Conservation (phyloP, 1,284 basidiomycete genomes). For the Pulchroboletus neoregius region DNA sequence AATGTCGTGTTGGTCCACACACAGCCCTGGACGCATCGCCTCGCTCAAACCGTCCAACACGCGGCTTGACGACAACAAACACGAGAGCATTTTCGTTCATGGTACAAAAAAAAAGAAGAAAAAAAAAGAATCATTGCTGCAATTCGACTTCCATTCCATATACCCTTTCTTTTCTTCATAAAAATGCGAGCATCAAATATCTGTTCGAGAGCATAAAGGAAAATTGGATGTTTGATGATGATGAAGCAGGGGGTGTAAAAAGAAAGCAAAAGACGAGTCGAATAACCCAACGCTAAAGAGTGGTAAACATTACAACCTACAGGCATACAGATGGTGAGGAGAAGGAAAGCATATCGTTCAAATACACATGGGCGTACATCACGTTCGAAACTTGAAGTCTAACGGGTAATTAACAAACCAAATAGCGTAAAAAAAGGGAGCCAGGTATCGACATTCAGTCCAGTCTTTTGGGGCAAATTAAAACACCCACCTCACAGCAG, state of each 20-base stretch:
- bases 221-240: not conserved
- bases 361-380: conserved; percentile 27
- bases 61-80: not conserved
- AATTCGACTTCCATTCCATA: conserved; percentile 22
- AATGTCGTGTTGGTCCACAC: no score
- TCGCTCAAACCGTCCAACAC: not conserved
- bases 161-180: conserved; percentile 9
- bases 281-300: conserved; percentile 5
- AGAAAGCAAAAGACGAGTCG: conserved; percentile 2
- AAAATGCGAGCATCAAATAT: conserved; percentile 15
- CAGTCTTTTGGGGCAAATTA: conserved; percentile 8
- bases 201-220: not conserved
- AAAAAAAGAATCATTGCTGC: conserved; percentile 1
- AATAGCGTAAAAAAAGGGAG: conserved; percentile 14
- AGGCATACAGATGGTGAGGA: conserved; percentile 25
- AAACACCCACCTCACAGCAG: conserved; percentile 31
- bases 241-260: conserved; percentile 5
- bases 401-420: conserved; percentile 11
- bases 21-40: not conserved
- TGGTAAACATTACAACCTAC: conserved; percentile 25
- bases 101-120: conserved; percentile 7
- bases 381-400: conserved; percentile 16
- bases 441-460: conserved; percentile 21
- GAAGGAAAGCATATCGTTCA: conserved; percentile 22
- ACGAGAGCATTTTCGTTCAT: conserved; percentile 2